Conservation (phyloP, 2,329 filamentous ascomycete genomes). For the Cladosporium oxysporum region DNA sequence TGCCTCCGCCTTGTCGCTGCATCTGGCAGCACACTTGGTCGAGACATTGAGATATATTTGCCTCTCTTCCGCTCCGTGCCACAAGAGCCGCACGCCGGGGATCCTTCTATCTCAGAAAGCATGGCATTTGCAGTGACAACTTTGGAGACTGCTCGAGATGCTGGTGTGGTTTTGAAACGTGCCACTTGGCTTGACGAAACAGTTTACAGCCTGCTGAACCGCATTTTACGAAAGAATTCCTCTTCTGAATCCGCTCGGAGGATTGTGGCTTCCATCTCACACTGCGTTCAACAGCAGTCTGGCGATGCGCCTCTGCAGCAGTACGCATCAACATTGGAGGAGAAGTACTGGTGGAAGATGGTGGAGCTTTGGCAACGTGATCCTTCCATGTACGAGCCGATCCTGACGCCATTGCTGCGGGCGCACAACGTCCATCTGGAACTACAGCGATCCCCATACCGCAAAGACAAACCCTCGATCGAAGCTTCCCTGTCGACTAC, state of each 20-base stretch:
- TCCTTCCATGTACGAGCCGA: neutral
- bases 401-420: neutral
- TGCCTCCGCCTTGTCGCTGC: constrained; percentile 7
- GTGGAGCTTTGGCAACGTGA: constrained; percentile 4
- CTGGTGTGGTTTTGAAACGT: neutral
- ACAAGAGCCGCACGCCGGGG: neutral
- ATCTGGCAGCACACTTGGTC: neutral
- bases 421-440: constrained; percentile 9
- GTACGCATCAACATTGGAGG: neutral
- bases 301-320: neutral
- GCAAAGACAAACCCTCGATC: neutral
- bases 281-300: neutral
- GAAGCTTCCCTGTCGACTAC: neutral
- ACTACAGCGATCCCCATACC: constrained; percentile 11
- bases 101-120: constrained; percentile 2
- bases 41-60: neutral
- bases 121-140: constrained; percentile 10
- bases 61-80: neutral
- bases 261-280: neutral
- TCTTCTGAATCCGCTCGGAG: neutral
- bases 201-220: neutral
- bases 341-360: neutral
- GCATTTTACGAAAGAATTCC: neutral
- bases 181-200: neutral
- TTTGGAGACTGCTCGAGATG: neutral